Evolutionary conservation across 2,329 filamentous ascomycete genomes (phyloP).

Genomic region (Hypoxylon sp.): DNA sequence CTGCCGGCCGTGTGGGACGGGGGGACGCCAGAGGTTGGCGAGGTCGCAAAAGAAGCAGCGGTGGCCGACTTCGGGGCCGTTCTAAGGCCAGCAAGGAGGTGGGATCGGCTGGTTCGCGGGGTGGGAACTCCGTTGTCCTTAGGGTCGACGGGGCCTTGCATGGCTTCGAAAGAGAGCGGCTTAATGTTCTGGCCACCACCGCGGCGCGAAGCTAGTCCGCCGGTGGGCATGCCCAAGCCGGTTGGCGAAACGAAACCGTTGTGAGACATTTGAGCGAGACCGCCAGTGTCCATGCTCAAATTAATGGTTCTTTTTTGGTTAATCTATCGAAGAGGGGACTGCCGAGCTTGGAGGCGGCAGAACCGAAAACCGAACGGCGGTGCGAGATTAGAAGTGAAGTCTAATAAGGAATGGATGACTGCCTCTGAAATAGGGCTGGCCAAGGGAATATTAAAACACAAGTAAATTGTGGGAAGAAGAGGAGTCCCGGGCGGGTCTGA

Average conservation of each 20-base stretch:
- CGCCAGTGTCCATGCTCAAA: conserved; percentile 86
- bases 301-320: conserved; percentile 16
- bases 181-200: conserved; percentile 88
- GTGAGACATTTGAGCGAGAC: conserved; percentile 99
- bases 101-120: conserved; percentile 91
- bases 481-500: conserved; percentile 34
- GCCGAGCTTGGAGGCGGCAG: conserved; percentile 28
- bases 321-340: conserved; percentile 34
- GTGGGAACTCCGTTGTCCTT: conserved; percentile 76
- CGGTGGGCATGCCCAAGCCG: conserved; percentile 77
- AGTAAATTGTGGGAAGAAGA: conserved; percentile 38
- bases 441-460: conserved; percentile 46
- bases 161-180: conserved; percentile 79
- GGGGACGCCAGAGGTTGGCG: conserved; percentile 50
- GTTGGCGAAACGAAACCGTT: conserved; percentile 76
- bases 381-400: conserved; percentile 41
- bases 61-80: conserved; percentile 88
- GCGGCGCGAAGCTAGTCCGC: conserved; percentile 83
- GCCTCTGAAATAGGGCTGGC: conserved; percentile 41
- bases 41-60: conserved; percentile 73
- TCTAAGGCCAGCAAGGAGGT: conserved; percentile 89
- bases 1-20: conserved; percentile 52
- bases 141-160: conserved; percentile 73
- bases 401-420: conserved; percentile 45
- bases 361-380: conserved; percentile 27